A percentile compares a stretch with the other conserved stretches of the same genome.
Evolutionary conservation across 345 rosid genomes (phyloP).

Genomic region (Salix suchowensis): DNA sequence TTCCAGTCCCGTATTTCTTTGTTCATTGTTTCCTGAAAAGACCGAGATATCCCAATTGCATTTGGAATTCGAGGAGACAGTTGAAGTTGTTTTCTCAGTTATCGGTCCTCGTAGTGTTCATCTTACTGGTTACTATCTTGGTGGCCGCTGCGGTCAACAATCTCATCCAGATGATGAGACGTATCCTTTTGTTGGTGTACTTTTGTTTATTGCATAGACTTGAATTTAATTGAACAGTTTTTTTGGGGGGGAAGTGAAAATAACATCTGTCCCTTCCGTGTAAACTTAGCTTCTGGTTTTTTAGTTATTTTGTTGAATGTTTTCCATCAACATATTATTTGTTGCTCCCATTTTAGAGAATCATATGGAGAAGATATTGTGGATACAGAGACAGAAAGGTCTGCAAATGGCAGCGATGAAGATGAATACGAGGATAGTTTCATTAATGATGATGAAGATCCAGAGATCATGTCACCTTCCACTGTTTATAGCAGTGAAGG

Average conservation of each 20-base stretch:
- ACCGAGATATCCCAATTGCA: slow-evolving; percentile 53
- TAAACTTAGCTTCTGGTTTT: not conserved
- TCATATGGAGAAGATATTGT: slow-evolving; percentile 64
- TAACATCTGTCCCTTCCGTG: not conserved
- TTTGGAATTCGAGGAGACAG: slow-evolving; percentile 69
- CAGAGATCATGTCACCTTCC: slow-evolving; percentile 19
- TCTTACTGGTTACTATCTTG: slow-evolving; percentile 58
- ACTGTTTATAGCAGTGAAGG: slow-evolving; percentile 35
- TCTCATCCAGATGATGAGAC: slow-evolving; percentile 36
- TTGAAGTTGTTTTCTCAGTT: slow-evolving; percentile 67
- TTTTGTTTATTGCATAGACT: not conserved
- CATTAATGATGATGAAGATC: slow-evolving; percentile 57
- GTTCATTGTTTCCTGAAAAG: slow-evolving; percentile 50
- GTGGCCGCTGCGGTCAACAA: slow-evolving; percentile 4
- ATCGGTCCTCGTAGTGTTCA: slow-evolving; percentile 65
- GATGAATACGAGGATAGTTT: slow-evolving; percentile 68
- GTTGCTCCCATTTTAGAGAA: slow-evolving; percentile 39
- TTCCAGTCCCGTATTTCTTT: slow-evolving; percentile 51
- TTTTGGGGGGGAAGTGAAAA: not conserved
- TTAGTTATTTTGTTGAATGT: not conserved
- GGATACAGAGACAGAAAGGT: slow-evolving; percentile 51
- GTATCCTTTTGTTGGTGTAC: slow-evolving; percentile 44
- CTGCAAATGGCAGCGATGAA: slow-evolving; percentile 29
- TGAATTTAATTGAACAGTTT: not conserved
- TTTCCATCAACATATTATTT: not conserved